Evolutionary conservation across 306 rosid species (phyloP).

Genomic region (Corylus avellana): DNA sequence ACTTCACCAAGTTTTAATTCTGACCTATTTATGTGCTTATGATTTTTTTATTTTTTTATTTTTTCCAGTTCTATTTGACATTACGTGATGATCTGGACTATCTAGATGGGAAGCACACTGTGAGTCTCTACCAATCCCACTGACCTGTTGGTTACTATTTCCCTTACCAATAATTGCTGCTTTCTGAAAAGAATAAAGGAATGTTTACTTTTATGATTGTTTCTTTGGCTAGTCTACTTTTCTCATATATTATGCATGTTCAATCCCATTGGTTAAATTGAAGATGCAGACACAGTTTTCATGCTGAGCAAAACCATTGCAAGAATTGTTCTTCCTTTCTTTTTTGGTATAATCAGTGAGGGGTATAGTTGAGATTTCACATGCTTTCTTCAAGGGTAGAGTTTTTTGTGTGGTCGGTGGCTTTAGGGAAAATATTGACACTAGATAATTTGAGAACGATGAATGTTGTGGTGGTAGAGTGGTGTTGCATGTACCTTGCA

Average conservation of each 20-base stretch:
- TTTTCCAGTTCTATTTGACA: slow-evolving; percentile 77
- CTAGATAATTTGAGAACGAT: too few species aligned
- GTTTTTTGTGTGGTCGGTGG: too few species aligned
- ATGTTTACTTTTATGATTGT: background rate
- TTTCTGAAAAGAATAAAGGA: background rate
- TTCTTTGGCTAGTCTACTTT: background rate
- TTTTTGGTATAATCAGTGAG: background rate
- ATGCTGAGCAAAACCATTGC: background rate
- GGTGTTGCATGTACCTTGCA: too few species aligned
- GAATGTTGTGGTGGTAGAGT: too few species aligned
- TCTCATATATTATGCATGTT: background rate
- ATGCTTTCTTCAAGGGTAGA: too few species aligned
- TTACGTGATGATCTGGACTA: slow-evolving; percentile 93
- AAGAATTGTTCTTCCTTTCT: background rate
- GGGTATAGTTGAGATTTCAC: too few species aligned
- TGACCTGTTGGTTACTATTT: background rate
- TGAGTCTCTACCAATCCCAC: slow-evolving; percentile 43
- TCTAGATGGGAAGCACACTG: slow-evolving; percentile 90
- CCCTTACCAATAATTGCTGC: background rate
- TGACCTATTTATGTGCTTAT: slow-evolving; percentile 14
- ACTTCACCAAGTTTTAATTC: background rate
- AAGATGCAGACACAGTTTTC: background rate
- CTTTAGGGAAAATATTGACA: too few species aligned
- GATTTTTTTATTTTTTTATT: slow-evolving; percentile 23
- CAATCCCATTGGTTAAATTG: background rate